Base-by-base conservation (phyloP, 2,329 filamentous ascomycete species). In the Ilyonectria sp. region DNA sequence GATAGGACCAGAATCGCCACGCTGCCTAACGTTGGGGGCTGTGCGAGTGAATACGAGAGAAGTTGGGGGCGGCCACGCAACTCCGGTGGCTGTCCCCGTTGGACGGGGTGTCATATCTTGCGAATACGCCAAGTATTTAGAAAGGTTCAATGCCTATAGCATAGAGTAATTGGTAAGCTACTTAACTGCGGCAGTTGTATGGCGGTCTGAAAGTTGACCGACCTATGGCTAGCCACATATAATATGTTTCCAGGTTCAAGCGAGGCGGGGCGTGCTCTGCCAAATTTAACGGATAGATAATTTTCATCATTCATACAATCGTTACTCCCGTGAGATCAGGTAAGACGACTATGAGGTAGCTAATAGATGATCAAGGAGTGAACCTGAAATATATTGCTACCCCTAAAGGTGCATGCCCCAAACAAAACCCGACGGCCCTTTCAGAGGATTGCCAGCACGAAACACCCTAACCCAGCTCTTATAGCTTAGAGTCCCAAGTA, bases 401-500 rank as follows among this genome's bases (percentile, higher is more conserved):
- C 9, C 9, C 23, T n/a, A 17, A 23, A 23, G 33, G 3, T 35
- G n/a, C 50, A 35, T 23, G 17, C 50, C 19, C 0, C n/a, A 53
- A 53, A 11, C 2, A 37, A 53, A 19, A 15, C 5, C 2, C 17
- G 31, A n/a, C 29, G 13, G 31, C 10, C 50, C 21, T 53, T 21
- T 33, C 5, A 21, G 50, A 15, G n/a, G 2, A 37, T 53, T 37
- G 3, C 50, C n/a, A 53, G 21, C 8, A n/a, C 10, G 4, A 52
- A 53, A 53, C 50, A 35, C 50, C 50, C 3, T 53, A 33, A 53
- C 50, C 50, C 29, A 35, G 29, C n/a, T 35, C 50, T 35, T 52
- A 33, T 29, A 52, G 19, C 8, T 9, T 8, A 52, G 17, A 33
- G 49, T 33, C 49, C 17, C 49, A 52, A 19, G 8, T 19, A 10